phyloP scores from a whole-genome alignment of 2,329 filamentous ascomycete species.

The Scedosporium dehoogii region DNA sequence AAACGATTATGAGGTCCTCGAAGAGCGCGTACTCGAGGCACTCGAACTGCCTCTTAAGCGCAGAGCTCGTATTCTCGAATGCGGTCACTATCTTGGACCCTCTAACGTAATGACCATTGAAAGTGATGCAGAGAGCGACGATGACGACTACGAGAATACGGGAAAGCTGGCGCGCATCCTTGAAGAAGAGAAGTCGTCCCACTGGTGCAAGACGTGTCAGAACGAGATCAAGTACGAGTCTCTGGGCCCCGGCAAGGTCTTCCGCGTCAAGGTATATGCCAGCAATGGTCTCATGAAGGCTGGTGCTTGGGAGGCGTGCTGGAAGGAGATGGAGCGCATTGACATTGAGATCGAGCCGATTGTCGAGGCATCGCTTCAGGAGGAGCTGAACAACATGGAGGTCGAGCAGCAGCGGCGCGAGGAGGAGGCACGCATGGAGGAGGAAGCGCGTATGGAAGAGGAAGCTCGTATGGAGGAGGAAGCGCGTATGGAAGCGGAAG shows the following conservation, averaged over 20 bases:
- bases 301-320: constrained; percentile 86
- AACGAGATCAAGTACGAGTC: constrained; percentile 44
- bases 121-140: constrained; percentile 33
- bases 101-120: constrained; percentile 36
- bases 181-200: constrained; percentile 22
- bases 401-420: constrained; percentile 32
- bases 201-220: constrained; percentile 49
- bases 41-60: constrained; percentile 57
- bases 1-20: constrained; percentile 69
- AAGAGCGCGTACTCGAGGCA: constrained; percentile 67
- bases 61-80: constrained; percentile 61
- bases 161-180: background rate
- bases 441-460: constrained; percentile 16
- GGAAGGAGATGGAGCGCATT: constrained; percentile 97
- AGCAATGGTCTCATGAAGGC: constrained; percentile 90
- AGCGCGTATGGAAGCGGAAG: constrained; percentile 16
- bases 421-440: constrained; percentile 23
- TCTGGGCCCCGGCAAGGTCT: constrained; percentile 46
- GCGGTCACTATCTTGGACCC: constrained; percentile 64
- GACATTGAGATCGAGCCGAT: constrained; percentile 83
- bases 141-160: constrained; percentile 19
- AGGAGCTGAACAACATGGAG: constrained; percentile 48
- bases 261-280: constrained; percentile 81
- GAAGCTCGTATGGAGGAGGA: constrained; percentile 24
- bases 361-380: constrained; percentile 47